Evolutionary conservation across 148 eudicot genomes (phyloP), one percentile per base, ranked within the genome.

Genomic region (Vaccinium vitisidaea): DNA sequence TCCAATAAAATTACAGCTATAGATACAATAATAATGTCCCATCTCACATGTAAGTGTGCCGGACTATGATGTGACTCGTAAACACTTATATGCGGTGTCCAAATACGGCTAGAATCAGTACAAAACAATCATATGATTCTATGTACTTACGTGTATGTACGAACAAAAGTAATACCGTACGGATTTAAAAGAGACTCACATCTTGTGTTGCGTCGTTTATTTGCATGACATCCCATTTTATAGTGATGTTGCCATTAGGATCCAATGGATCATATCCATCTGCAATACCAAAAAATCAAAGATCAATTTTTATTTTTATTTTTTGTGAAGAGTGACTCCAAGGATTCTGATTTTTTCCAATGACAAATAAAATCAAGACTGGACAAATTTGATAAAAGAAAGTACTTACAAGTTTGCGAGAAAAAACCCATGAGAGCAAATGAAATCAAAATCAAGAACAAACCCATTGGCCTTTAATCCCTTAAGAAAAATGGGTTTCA

Each of bases 191-290:
- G 61, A 89, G 61, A 90, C 92, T 83, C 87, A 93, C 98, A 76
- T 86, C 88, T 74, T 91, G 92, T 8, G 83, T 71, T 14, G 43
- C 84, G 2, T 85, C 81, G 55, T 86, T 86, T 25, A 80, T 85
- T 71, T 85, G 86, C 83, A 91, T 75, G 75, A 93, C 81, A 90
- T 95, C 98, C 98, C 98, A 95, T 90, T 89, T 92, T 83, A 95
- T 91, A 2, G 94, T 94, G 83, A 95, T 86, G 82, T 95, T 95
- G n/a, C 94, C 98, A 52, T 88, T 90, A 4, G 89, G 86, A 87
- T 95, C 98, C 89, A 95, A 84, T 8, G 93, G 91, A 90, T 95
- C 98, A 81, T 84, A 95, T 73, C 93, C 97, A 90, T 92, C 98
- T 95, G 88, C 87, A 92, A 81, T 48, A 65, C 43, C 84, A 49